Conservation (phyloP, 2,329 filamentous ascomycete species). For the Apiospora hydei region DNA sequence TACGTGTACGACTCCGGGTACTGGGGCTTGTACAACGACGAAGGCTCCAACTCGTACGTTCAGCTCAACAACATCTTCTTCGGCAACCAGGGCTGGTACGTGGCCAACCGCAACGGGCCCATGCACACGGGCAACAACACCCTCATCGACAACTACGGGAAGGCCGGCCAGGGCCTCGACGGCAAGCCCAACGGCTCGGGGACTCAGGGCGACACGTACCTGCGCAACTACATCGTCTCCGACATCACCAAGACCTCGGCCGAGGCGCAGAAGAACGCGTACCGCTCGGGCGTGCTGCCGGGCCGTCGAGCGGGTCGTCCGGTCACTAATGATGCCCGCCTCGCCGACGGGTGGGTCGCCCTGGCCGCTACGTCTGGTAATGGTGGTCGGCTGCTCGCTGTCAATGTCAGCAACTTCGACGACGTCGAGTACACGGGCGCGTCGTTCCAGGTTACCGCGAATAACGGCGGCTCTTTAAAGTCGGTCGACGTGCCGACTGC, state of each 20-base stretch:
- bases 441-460: background rate
- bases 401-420: slow-evolving; percentile 16
- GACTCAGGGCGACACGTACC: slow-evolving; percentile 7
- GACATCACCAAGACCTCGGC: slow-evolving; percentile 14
- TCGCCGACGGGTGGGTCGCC: slow-evolving; percentile 5
- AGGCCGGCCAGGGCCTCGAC: background rate
- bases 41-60: slow-evolving; percentile 8
- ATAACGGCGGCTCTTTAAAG: background rate
- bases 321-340: slow-evolving; percentile 3
- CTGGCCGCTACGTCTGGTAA: background rate
- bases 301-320: background rate
- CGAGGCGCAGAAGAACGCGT: slow-evolving; percentile 14
- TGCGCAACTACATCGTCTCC: slow-evolving; percentile 11
- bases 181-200: slow-evolving; percentile 16
- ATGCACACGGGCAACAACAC: slow-evolving; percentile 23
- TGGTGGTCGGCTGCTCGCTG: background rate
- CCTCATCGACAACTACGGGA: slow-evolving; percentile 11
- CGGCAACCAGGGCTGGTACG: slow-evolving; percentile 4
- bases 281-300: slow-evolving; percentile 18
- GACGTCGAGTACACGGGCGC: slow-evolving; percentile 15
- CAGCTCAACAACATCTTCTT: slow-evolving; percentile 16
- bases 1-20: slow-evolving; percentile 22
- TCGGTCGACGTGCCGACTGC: background rate
- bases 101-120: slow-evolving; percentile 8
- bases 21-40: slow-evolving; percentile 17